Evolutionary conservation across 495 filamentous ascomycete genomes (phyloP), one percentile per base, ranked within the genome.

Genomic region (Elasticomyces elasticus): DNA sequence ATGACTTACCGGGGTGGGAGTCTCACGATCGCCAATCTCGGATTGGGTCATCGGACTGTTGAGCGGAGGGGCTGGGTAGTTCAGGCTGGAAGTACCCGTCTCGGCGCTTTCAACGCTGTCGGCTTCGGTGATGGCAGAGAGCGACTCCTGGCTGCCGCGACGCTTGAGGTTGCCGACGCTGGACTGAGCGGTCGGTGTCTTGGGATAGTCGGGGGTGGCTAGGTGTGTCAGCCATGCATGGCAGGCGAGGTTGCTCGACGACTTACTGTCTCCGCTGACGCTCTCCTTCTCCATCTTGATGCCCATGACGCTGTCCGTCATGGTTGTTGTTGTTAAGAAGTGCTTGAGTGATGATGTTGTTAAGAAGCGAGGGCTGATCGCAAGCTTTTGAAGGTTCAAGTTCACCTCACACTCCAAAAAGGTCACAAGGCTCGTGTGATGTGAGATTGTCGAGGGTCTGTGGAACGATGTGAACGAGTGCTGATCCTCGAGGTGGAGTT

Each of bases 181-280:
- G n/a, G 55, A 51, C 2, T 7, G 3, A 19, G 45, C 28, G 15
- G 11, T 52, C 12, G 49, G 49, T 3, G 45, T 31, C 25, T 10
- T 3, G 2, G 45, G 6, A 20, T 37, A 31, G 17, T 58, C 49
- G 2, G 47, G 40, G 1, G 42, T 33, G 10, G 41, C 51, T 46
- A n/a, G 1, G 55, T 19, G 2, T 13, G 31, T 23, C 40, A 56
- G n/a, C 44, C 40, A n/a, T 40, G 37, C 6, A 53, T 28, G 1
- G 48, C 45, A 1, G 55, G 45, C 20, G 78, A 79, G 5, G 76
- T 78, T 7, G 75, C 76, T 64, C 7, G 30, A 7, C 7, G 30
- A 17, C 35, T 7, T 45, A 45, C 42, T 7, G 19, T 23, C 24
- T 17, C 42, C 42, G 24, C 42, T 45, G 10, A 9, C 17, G 24